Base-by-base conservation (phyloP, 306 rosid genomes). In the Quillaja saponaria region DNA sequence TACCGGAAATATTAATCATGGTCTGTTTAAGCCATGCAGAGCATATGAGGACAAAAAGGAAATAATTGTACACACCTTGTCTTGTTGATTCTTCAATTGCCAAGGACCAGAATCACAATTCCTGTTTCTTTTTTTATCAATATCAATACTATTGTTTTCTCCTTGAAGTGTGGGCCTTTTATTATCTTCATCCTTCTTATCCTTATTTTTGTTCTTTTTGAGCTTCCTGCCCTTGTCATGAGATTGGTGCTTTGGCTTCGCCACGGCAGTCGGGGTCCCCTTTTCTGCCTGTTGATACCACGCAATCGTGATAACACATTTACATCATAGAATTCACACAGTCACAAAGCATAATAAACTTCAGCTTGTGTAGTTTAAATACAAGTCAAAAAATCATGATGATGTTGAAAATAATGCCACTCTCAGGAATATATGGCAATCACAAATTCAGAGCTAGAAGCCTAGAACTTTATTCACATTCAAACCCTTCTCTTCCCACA, bases 281-380 rank as follows among this genome's bases (percentile, higher is more conserved):
- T 46, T 72, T 61, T 78, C 82, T 2, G 61, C 75, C 82, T 68
- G 55, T 62, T 6, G 37, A 52, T 21, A 42, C 34, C 49, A 19
- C 11, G n/a, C 28, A 63, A n/a, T 5, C 56, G 63, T 16, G 16
- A 17, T 15, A 37, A 6, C 16, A 38, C 4, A 37, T 18, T 3
- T 56, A 39, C 16, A 28, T 19, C 28, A 12, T 28, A 16, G 34
- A 35, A 38, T 17, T 13, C 14, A 39, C 33, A 18, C 28, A 15
- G 8, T 19, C 14, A 58, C 31, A 58, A 38, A 0, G 45, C 18
- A 54, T 18, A n/a, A 3, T 54, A 6, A 54, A n/a, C 28, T 6
- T 39, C 34, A 34, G 39, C 7, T 58, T 38, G 12, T 9, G 10
- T 13, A 55, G n/a, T n/a, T n/a, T n/a, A n/a, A n/a, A n/a, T n/a